Evolutionary conservation across 306 rosid species (phyloP).

Genomic region (Prunus campanulata): DNA sequence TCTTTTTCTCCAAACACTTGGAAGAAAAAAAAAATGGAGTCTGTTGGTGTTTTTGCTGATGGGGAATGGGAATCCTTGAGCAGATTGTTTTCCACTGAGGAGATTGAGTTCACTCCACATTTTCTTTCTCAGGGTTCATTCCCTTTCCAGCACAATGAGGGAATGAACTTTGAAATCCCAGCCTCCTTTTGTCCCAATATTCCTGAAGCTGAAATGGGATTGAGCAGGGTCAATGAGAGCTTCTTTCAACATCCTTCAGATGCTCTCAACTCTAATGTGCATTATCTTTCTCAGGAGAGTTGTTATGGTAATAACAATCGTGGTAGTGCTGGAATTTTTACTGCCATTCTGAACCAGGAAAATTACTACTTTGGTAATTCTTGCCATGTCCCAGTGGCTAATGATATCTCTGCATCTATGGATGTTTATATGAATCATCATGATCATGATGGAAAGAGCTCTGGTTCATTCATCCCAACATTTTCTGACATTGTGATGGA

Average conservation of each 20-base stretch:
- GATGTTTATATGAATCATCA: conserved; percentile 24
- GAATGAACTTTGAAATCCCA: conserved; percentile 32
- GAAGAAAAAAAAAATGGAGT: conserved; percentile 46
- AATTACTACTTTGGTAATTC: conserved; percentile 24
- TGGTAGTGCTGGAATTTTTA: conserved; percentile 14
- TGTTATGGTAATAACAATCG: not conserved
- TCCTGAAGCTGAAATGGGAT: conserved; percentile 4
- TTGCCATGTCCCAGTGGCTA: conserved; percentile 10
- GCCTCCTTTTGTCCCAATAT: conserved; percentile 27
- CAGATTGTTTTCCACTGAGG: conserved; percentile 43
- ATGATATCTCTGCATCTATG: conserved; percentile 22
- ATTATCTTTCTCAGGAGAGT: conserved; percentile 51
- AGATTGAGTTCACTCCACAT: conserved; percentile 42
- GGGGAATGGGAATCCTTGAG: conserved; percentile 69
- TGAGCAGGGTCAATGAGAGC: not conserved
- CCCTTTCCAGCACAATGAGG: conserved; percentile 34
- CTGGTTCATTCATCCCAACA: conserved; percentile 36
- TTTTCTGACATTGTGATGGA: conserved; percentile 38
- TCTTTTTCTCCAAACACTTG: not conserved
- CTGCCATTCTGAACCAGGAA: conserved; percentile 30
- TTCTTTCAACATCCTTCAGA: conserved; percentile 42
- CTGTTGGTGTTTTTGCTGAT: conserved; percentile 54
- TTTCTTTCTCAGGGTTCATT: conserved; percentile 47
- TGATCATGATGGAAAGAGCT: conserved; percentile 21
- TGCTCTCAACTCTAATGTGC: conserved; percentile 39